These are phyloP conservation scores for Cronartium quercuum DNA, from an alignment of 1,284 basidiomycete species.

Conservation along the genomic window DNA sequence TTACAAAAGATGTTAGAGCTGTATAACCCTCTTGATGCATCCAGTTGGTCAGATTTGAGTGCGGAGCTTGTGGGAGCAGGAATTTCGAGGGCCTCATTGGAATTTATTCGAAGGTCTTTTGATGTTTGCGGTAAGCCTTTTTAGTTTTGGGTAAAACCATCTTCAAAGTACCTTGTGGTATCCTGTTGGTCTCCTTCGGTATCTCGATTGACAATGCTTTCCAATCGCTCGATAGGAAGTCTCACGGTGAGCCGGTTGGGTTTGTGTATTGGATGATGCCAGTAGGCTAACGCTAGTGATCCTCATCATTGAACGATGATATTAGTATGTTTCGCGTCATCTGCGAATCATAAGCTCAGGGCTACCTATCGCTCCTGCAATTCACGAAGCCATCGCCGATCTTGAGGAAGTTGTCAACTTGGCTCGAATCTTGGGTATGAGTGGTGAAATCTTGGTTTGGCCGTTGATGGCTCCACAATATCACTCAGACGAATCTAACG, in stretches of 20 bases:
- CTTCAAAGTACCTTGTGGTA: neutral
- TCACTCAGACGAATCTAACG: slow-evolving; percentile 53
- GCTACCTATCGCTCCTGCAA: slow-evolving; percentile 34
- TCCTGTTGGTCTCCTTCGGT: no score
- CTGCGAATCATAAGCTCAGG: slow-evolving; percentile 28
- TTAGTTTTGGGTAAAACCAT: neutral
- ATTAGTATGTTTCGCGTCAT: no score
- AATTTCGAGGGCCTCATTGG: slow-evolving; percentile 18
- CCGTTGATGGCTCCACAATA: slow-evolving; percentile 50
- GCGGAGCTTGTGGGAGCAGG: slow-evolving; percentile 1
- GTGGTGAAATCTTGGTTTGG: slow-evolving; percentile 52
- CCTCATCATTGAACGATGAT: no score
- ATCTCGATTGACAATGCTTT: no score
- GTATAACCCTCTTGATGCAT: slow-evolving; percentile 15
- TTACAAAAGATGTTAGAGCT: slow-evolving; percentile 5
- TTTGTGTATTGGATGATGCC: no score
- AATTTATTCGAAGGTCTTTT: slow-evolving; percentile 15
- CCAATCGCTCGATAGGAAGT: no score
- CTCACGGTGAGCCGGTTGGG: no score
- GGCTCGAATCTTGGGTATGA: slow-evolving; percentile 52
- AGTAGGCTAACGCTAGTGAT: no score
- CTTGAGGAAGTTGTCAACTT: slow-evolving; percentile 51
- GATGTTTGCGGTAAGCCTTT: slow-evolving; percentile 20
- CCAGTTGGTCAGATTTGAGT: slow-evolving; percentile 24
- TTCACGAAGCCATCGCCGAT: slow-evolving; percentile 49